phyloP scores from a whole-genome alignment of 2,329 filamentous ascomycete species.

The Botrytis squamosa region DNA sequence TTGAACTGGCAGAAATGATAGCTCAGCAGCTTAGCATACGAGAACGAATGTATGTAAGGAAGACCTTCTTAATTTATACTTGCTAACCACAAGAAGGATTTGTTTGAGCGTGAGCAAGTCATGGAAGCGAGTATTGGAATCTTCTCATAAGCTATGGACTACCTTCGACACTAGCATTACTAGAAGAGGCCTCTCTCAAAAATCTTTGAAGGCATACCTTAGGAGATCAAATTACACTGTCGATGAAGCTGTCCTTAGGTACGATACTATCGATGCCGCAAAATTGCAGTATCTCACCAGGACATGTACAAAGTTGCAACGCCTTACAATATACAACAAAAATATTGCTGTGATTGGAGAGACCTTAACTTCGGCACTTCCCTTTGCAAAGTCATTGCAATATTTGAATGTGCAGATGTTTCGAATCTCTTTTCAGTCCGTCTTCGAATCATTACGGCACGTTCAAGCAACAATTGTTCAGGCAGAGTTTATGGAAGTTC shows the following conservation, averaged over 20 bases:
- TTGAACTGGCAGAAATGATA: constrained; percentile 39
- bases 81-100: constrained; percentile 29
- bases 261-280: constrained; percentile 25
- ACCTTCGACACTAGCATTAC: constrained; percentile 34
- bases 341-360: constrained; percentile 30
- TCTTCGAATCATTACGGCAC: constrained; percentile 23
- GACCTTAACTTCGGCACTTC: constrained; percentile 30
- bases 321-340: constrained; percentile 31
- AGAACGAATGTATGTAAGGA: constrained; percentile 35
- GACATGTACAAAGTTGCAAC: constrained; percentile 33
- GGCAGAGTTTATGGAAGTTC: constrained; percentile 25
- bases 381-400: constrained; percentile 28
- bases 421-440: constrained; percentile 26
- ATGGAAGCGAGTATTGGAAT: constrained; percentile 38
- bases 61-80: neutral
- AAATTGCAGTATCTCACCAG: constrained; percentile 32
- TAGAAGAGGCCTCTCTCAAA: constrained; percentile 26
- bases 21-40: constrained; percentile 34
- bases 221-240: constrained; percentile 37
- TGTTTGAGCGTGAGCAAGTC: constrained; percentile 37
- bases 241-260: constrained; percentile 31
- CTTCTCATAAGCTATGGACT: constrained; percentile 37
- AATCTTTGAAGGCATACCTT: constrained; percentile 32
- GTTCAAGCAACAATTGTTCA: constrained; percentile 29
- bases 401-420: constrained; percentile 25